A percentile compares a stretch with the other conserved stretches of the same genome.
Evolutionary conservation across 2,329 filamentous ascomycete genomes (phyloP).

Genomic region (Diplocarpon rosae): DNA sequence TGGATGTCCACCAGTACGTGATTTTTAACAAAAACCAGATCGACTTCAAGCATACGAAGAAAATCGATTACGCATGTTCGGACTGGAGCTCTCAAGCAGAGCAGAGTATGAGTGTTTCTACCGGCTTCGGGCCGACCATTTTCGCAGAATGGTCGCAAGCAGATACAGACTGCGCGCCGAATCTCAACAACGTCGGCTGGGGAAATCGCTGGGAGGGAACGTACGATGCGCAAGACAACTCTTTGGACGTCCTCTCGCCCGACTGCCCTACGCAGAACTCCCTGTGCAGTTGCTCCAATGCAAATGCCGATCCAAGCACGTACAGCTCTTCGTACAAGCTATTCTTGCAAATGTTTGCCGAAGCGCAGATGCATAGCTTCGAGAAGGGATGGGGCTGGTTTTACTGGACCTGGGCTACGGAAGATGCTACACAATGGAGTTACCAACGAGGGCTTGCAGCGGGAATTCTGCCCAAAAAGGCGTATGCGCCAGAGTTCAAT

Average conservation of each 20-base stretch:
- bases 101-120: slow-evolving; percentile 58
- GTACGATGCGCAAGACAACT: slow-evolving; percentile 53
- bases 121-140: slow-evolving; percentile 85
- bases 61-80: slow-evolving; percentile 76
- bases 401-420: slow-evolving; percentile 98
- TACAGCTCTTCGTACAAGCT: slow-evolving; percentile 71
- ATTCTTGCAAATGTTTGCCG: slow-evolving; percentile 80
- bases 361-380: slow-evolving; percentile 92
- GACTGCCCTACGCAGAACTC: slow-evolving; percentile 61
- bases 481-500: slow-evolving; percentile 59
- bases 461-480: slow-evolving; percentile 68
- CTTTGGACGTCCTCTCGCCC: slow-evolving; percentile 48
- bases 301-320: slow-evolving; percentile 59
- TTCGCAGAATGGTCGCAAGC: slow-evolving; percentile 97
- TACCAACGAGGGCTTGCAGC: slow-evolving; percentile 70
- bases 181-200: slow-evolving; percentile 80
- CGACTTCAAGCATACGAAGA: slow-evolving; percentile 66
- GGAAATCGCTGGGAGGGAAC: slow-evolving; percentile 92
- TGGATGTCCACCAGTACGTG: slow-evolving; percentile 98
- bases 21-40: slow-evolving; percentile 93
- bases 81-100: slow-evolving; percentile 76
- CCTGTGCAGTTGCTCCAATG: slow-evolving; percentile 60
- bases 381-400: slow-evolving; percentile 96
- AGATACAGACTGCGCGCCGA: slow-evolving; percentile 82
- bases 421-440: slow-evolving; percentile 80